Evolutionary conservation across 768 basidiomycete species (phyloP), one percentile per base, ranked within the genome.

Genomic region (Boletellus ananas): DNA sequence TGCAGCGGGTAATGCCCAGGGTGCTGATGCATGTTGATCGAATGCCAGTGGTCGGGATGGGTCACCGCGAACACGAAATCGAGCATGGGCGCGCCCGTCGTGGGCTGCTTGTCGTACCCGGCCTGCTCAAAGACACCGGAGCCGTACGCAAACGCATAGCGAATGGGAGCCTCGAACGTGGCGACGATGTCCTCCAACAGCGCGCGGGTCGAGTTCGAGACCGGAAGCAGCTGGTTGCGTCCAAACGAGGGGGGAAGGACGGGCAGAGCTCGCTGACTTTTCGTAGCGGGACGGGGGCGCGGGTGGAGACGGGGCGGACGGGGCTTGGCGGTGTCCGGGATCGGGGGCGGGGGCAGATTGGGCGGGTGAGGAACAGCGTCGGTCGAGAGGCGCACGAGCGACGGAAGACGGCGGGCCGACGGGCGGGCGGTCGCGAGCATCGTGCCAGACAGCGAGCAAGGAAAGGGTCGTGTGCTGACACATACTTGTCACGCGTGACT

Each of bases 21-120:
- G 62, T 87, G 79, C 68, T 94, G 92, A 43, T 86, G 79, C 82
- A 98, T 85, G 68, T 99, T 99, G 68, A 94, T 90, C 25, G 85
- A 89, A 68, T 98, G 96, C 75, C 94, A 99, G 62, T 96, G 92
- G 12, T 79, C 80, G 0, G 96, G 78, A 58, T 96, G 93, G 2
- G 92, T 90, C 39, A 97, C 95, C 0, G 94, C 94, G 66, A 99
- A 91, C 68, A 99, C 81, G 61, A 98, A 96, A 70, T 99, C 96
- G 18, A 97, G 79, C 88, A 98, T 90, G 0, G 94, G 94, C 23
- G 23, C 6, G 3, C 3, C 6, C 17, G 62, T 49, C 0, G 39
- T n/a, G 51, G 68, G 54, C 31, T 65, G 29, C 29, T 37, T 54
- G 51, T 60, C 56, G 58, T 94, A 90, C 16, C 94, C 90, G 47